phyloP scores from a whole-genome alignment of 2,329 filamentous ascomycete genomes.

The Xylaria sp. region DNA sequence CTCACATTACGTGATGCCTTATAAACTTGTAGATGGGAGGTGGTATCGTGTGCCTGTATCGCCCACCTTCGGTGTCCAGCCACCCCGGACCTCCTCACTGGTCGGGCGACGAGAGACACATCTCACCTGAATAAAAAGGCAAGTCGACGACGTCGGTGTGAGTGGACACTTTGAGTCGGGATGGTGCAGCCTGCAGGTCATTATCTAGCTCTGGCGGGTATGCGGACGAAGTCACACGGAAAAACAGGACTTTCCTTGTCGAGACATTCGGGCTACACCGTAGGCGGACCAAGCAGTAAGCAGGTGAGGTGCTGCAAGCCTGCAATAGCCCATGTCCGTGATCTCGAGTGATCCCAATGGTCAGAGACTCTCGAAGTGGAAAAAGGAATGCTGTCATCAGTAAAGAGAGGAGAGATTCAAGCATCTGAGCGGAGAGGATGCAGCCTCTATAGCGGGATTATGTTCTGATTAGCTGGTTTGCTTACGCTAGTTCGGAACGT shows the following conservation, averaged over 20 bases:
- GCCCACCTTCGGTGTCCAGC: constrained; percentile 10
- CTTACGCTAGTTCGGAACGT: neutral
- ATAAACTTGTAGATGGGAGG: too few relatives aligned
- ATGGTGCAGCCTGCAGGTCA: constrained; percentile 45
- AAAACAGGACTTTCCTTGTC: constrained; percentile 18
- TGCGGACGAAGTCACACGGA: constrained; percentile 42
- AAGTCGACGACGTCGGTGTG: constrained; percentile 29
- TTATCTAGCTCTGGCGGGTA: constrained; percentile 51
- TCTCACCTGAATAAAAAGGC: constrained; percentile 16
- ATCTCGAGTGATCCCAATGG: constrained; percentile 6
- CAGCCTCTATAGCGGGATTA: neutral
- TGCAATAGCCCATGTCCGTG: constrained; percentile 1
- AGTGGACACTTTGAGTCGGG: constrained; percentile 24
- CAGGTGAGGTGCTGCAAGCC: constrained; percentile 1
- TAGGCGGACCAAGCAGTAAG: constrained; percentile 9
- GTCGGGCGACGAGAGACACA: constrained; percentile 35
- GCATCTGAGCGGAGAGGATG: neutral
- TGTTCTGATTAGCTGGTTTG: neutral
- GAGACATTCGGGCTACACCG: constrained; percentile 18
- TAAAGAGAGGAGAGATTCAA: neutral
- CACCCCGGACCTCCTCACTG: constrained; percentile 8
- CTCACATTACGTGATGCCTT: too few relatives aligned
- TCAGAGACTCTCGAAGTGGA: constrained; percentile 1
- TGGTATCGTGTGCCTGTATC: neutral
- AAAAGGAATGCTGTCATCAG: neutral